These are phyloP conservation scores for Juglanconis sp. DNA, from an alignment of 2,329 filamentous ascomycete genomes.

Conservation along the genomic window DNA sequence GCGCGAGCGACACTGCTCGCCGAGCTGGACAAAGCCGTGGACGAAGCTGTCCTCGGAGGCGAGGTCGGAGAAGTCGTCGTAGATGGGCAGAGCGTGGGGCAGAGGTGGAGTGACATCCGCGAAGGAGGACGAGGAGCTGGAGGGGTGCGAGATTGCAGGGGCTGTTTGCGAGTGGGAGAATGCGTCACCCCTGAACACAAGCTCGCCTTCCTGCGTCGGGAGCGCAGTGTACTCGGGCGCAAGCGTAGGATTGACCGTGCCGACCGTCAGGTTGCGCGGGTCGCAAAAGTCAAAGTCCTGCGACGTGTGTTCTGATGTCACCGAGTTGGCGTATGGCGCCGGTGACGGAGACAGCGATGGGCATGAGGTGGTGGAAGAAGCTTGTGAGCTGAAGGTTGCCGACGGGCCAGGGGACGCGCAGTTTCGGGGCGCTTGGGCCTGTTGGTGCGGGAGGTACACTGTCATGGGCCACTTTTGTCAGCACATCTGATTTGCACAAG, in stretches of 20 bases:
- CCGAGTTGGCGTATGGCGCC: slow-evolving; percentile 69
- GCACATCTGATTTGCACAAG: neutral
- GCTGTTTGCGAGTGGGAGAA: slow-evolving; percentile 43
- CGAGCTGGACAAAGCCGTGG: slow-evolving; percentile 69
- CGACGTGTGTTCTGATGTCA: slow-evolving; percentile 52
- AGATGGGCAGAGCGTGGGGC: slow-evolving; percentile 63
- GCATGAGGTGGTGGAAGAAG: slow-evolving; percentile 65
- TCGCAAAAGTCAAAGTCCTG: slow-evolving; percentile 84
- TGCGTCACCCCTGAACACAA: slow-evolving; percentile 45
- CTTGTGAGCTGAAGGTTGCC: slow-evolving; percentile 6
- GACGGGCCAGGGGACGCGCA: slow-evolving; percentile 14
- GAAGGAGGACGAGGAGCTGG: slow-evolving; percentile 18
- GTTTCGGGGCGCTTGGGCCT: slow-evolving; percentile 28
- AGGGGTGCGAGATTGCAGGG: slow-evolving; percentile 34
- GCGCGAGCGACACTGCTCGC: slow-evolving; percentile 63
- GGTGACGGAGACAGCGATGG: slow-evolving; percentile 86
- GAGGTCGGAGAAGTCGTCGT: slow-evolving; percentile 84
- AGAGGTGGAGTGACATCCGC: slow-evolving; percentile 53
- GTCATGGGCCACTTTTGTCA: slow-evolving; percentile 18
- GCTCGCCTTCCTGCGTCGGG: slow-evolving; percentile 56
- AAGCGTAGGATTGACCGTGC: slow-evolving; percentile 46
- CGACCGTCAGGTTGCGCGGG: slow-evolving; percentile 76
- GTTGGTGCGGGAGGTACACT: slow-evolving; percentile 41
- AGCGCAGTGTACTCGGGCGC: slow-evolving; percentile 62
- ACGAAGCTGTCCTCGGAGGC: slow-evolving; percentile 89